Percentiles rank a stretch among this genome's conserved stretches.
phyloP scores from a whole-genome alignment of 257 asterid species.

The Nicotiana benthamiana region DNA sequence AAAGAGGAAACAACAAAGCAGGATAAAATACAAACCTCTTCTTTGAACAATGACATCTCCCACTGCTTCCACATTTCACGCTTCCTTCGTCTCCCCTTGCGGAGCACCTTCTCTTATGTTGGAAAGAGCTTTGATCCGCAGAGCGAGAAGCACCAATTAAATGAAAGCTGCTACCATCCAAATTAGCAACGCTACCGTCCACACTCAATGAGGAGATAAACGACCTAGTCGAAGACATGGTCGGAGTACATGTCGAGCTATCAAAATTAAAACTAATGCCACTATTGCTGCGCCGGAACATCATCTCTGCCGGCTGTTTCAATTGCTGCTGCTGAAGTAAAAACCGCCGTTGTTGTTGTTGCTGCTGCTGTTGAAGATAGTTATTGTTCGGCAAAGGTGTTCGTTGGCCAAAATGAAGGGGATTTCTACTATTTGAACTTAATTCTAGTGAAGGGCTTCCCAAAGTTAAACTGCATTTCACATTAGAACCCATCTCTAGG shows the following conservation, averaged over 20 bases:
- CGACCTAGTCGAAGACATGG: constrained; percentile 78
- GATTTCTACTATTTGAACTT: constrained; percentile 37
- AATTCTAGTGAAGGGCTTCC: constrained; percentile 47
- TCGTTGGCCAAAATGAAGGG: constrained; percentile 36
- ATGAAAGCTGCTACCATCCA: constrained; percentile 51
- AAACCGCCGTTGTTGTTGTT: constrained; percentile 1
- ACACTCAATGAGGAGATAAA: constrained; percentile 81
- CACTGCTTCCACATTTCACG: constrained; percentile 78
- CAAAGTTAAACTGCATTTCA: constrained; percentile 35
- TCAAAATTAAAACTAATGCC: constrained; percentile 80
- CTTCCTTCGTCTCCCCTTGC: constrained; percentile 80
- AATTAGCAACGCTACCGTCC: constrained; percentile 77
- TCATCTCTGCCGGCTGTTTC: constrained; percentile 50
- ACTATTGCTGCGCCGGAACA: constrained; percentile 50
- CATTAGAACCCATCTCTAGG: constrained; percentile 32
- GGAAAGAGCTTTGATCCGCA: constrained; percentile 60
- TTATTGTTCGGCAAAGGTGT: constrained; percentile 26
- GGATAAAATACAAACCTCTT: constrained; percentile 49
- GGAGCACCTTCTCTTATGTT: constrained; percentile 66
- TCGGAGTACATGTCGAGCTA: constrained; percentile 69
- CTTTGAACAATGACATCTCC: constrained; percentile 89
- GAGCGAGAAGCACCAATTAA: constrained; percentile 60
- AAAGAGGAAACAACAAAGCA: background rate
- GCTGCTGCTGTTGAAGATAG: constrained; percentile 42
- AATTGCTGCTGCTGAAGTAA: constrained; percentile 36